Evolutionary conservation across 306 rosid genomes (phyloP).

Genomic region (Amphicarpaea edgeworthii): DNA sequence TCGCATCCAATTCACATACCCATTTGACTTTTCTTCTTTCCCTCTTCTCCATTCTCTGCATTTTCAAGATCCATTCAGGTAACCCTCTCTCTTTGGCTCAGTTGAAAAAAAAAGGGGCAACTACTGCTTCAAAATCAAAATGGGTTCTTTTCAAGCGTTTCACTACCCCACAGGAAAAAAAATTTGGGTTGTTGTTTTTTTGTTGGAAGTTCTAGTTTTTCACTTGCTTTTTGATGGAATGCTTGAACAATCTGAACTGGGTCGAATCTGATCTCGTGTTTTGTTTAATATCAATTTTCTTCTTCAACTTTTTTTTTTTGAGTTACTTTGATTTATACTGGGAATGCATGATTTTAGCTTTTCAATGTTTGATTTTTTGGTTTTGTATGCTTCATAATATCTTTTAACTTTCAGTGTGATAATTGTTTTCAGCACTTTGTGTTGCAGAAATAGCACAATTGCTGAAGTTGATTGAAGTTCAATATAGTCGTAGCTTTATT

Average conservation of each 20-base stretch:
- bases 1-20: slow-evolving; percentile 38
- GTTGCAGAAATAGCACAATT: slow-evolving; percentile 46
- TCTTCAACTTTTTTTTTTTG: slow-evolving; percentile 18
- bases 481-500: slow-evolving; percentile 29
- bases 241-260: slow-evolving; percentile 29
- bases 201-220: slow-evolving; percentile 1
- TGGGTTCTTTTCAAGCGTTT: slow-evolving; percentile 13
- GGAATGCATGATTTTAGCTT: slow-evolving; percentile 25
- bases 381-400: background rate
- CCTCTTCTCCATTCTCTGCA: slow-evolving; percentile 35
- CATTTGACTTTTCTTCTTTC: slow-evolving; percentile 41
- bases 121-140: slow-evolving; percentile 29
- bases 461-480: slow-evolving; percentile 43
- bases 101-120: slow-evolving; percentile 22
- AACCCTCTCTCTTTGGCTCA: slow-evolving; percentile 3
- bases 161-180: background rate
- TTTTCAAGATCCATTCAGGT: slow-evolving; percentile 48
- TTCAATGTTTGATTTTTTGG: background rate
- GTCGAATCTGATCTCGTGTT: slow-evolving; percentile 39
- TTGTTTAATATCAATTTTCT: background rate
- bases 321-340: background rate
- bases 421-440: slow-evolving; percentile 23
- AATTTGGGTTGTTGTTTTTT: slow-evolving; percentile 12
- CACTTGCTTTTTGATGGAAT: slow-evolving; percentile 36
- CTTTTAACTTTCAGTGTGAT: slow-evolving; percentile 13